A percentile compares a stretch with the other conserved stretches of the same genome.
Evolutionary conservation across 352 stramenopile genomes (phyloP).

Genomic region (Phytophthora cryptogea): DNA sequence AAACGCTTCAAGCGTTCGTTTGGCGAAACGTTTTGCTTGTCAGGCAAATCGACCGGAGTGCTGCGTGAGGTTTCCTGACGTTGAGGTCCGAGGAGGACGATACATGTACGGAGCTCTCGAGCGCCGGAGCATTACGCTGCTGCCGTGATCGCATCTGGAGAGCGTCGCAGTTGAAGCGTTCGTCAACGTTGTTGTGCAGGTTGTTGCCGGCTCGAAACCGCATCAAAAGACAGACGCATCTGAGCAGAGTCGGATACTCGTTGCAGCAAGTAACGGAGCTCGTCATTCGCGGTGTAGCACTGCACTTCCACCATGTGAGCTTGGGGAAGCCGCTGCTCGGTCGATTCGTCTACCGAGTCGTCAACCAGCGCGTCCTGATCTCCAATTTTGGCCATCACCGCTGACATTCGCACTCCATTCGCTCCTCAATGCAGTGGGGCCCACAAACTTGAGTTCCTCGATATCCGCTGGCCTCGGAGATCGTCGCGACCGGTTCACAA

Average conservation of each 20-base stretch:
- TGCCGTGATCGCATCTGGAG: conserved; percentile 25
- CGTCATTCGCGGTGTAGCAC: conserved; percentile 15
- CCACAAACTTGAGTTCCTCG: conserved; percentile 29
- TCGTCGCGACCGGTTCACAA: conserved; percentile 17
- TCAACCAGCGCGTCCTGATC: conserved; percentile 11
- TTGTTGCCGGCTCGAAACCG: too few species aligned
- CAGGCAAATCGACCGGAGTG: not conserved
- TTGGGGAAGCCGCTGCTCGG: not conserved
- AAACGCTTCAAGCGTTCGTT: not conserved
- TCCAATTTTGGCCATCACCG: conserved; percentile 12
- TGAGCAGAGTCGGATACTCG: conserved; percentile 10
- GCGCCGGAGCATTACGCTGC: conserved; percentile 18
- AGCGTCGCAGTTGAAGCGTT: conserved; percentile 6
- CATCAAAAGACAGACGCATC: not conserved
- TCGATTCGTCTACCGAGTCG: conserved; percentile 16
- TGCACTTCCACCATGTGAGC: conserved; percentile 24
- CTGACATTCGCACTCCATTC: conserved; percentile 5
- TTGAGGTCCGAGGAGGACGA: not conserved
- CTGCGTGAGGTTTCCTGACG: not conserved
- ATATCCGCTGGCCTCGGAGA: conserved; percentile 23
- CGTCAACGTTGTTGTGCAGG: conserved; percentile 11
- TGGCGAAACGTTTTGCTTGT: not conserved
- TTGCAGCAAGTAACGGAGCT: conserved; percentile 6
- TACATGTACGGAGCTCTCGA: conserved; percentile 11
- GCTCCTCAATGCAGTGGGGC: not conserved